Conservation (phyloP, 2,329 filamentous ascomycete genomes). For the Arthrobotrys sphaeroides region DNA sequence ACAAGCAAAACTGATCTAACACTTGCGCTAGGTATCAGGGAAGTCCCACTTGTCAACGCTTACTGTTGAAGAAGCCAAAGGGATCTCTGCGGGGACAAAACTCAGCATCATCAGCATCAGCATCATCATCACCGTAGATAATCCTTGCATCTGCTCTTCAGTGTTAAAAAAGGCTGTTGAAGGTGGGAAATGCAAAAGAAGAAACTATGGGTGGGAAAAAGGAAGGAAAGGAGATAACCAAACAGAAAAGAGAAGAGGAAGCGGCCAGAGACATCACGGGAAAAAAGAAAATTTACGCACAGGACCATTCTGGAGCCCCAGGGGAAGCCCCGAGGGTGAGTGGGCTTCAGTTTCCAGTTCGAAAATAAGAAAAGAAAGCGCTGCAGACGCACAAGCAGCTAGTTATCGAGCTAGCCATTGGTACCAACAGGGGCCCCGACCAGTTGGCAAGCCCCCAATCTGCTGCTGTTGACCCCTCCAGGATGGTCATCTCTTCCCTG, state of each 20-base stretch:
- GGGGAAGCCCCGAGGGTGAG: constrained; percentile 16
- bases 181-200: constrained; percentile 12
- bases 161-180: neutral
- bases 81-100: constrained; percentile 13
- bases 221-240: constrained; percentile 9
- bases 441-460: constrained; percentile 38
- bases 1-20: neutral
- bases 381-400: constrained; percentile 39
- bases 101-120: neutral
- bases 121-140: neutral
- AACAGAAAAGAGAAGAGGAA: too few species aligned
- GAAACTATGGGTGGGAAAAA: constrained; percentile 5
- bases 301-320: constrained; percentile 40
- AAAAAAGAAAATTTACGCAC: constrained; percentile 52
- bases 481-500: constrained; percentile 40
- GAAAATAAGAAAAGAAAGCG: constrained; percentile 22
- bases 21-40: neutral
- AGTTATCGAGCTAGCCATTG: constrained; percentile 33
- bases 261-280: constrained; percentile 15
- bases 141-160: neutral
- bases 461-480: constrained; percentile 29
- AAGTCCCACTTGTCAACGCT: neutral
- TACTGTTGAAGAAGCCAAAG: neutral
- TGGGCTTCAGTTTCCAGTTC: constrained; percentile 3
- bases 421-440: constrained; percentile 47